Evolutionary conservation across 75 land plant genomes (phyloP).

Genomic region (Cupressus sempervirens): DNA sequence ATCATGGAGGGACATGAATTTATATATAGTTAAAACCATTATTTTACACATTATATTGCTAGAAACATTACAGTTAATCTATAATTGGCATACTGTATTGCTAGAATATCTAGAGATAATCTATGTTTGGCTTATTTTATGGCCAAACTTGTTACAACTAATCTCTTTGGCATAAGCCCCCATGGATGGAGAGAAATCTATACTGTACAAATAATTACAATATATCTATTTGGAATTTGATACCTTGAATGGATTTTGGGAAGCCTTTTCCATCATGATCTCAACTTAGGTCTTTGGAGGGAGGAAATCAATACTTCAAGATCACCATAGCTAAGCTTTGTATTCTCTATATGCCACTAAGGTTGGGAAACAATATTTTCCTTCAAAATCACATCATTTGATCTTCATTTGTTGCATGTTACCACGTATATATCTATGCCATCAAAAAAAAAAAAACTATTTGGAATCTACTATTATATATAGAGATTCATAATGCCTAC

Average conservation of each 20-base stretch:
- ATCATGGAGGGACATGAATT: neutral
- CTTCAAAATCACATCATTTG: neutral
- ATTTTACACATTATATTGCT: neutral
- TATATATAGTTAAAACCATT: neutral
- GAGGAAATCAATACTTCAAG: neutral
- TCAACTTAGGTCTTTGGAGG: neutral
- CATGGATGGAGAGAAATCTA: neutral
- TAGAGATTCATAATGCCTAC: neutral
- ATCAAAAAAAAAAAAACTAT: neutral
- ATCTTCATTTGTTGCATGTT: neutral
- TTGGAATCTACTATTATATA: neutral
- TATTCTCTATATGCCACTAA: neutral
- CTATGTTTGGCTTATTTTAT: neutral
- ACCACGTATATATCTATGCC: neutral
- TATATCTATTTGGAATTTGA: neutral
- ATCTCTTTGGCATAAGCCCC: neutral
- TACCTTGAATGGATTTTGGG: neutral
- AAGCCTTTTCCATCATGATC: neutral
- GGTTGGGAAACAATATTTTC: neutral
- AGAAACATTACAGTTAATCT: neutral
- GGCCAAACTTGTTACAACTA: neutral
- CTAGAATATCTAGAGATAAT: no score
- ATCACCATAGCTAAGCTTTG: neutral
- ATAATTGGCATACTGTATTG: neutral
- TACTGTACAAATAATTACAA: neutral